Conservation (phyloP, 768 basidiomycete species). For the Termitomyces sp. region DNA sequence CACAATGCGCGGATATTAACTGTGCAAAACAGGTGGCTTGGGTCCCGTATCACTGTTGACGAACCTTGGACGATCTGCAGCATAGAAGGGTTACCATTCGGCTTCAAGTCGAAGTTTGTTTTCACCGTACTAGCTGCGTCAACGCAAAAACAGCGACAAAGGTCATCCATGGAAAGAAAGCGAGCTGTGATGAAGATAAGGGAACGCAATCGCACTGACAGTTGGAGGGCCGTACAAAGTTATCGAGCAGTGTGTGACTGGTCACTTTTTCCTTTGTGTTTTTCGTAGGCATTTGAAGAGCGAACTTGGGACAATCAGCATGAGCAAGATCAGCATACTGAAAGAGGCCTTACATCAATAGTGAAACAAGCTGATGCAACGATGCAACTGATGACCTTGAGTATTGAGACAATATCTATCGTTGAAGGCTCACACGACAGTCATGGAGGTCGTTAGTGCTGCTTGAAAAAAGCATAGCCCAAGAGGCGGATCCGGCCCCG, state of each 20-base stretch:
- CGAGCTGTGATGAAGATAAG: neutral
- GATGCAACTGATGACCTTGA: neutral
- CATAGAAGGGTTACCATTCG: neutral
- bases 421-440: conserved; percentile 1
- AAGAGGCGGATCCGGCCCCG: neutral
- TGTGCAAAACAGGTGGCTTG: neutral
- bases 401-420: neutral
- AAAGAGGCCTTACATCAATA: neutral
- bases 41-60: neutral
- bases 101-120: neutral
- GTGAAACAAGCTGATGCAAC: conserved; percentile 3
- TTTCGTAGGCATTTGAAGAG: neutral
- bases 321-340: neutral
- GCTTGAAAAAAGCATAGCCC: conserved; percentile 3
- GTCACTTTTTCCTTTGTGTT: neutral
- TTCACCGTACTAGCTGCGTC: neutral
- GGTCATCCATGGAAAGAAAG: neutral
- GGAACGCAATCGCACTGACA: neutral
- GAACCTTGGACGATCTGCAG: neutral
- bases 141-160: neutral
- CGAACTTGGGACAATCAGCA: neutral
- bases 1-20: neutral
- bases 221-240: neutral
- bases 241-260: neutral
- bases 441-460: neutral